Evolutionary conservation across 805 yeast species (phyloP).

Genomic region (Kurtzmaniella cleridarum): DNA sequence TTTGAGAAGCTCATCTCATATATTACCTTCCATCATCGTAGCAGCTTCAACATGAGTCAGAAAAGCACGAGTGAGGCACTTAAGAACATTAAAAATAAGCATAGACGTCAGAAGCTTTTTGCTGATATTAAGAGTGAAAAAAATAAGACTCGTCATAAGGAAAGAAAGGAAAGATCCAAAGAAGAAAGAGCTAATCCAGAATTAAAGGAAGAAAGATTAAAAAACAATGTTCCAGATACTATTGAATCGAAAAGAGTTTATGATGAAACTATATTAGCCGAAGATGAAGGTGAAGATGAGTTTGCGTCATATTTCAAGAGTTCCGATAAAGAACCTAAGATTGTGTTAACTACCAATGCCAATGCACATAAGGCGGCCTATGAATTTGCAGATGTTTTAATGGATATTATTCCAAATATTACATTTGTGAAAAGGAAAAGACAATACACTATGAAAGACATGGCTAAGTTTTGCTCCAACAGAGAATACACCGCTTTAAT

Average conservation of each 20-base stretch:
- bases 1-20: slow-evolving; percentile 5
- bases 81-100: slow-evolving; percentile 63
- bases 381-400: slow-evolving; percentile 80
- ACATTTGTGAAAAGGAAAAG: slow-evolving; percentile 84
- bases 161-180: slow-evolving; percentile 77
- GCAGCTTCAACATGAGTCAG: slow-evolving; percentile 11
- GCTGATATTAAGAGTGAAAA: slow-evolving; percentile 69
- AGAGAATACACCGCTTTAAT: slow-evolving; percentile 84
- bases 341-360: slow-evolving; percentile 83
- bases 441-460: slow-evolving; percentile 79
- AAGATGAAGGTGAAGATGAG: slow-evolving; percentile 59
- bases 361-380: slow-evolving; percentile 83
- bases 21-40: background rate
- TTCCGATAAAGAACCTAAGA: slow-evolving; percentile 61
- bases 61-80: slow-evolving; percentile 21
- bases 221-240: slow-evolving; percentile 74
- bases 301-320: slow-evolving; percentile 56
- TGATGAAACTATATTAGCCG: slow-evolving; percentile 74
- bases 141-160: slow-evolving; percentile 70
- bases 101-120: slow-evolving; percentile 71
- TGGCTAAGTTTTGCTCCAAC: slow-evolving; percentile 75
- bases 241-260: slow-evolving; percentile 78
- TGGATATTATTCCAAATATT: slow-evolving; percentile 80
- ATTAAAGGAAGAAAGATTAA: slow-evolving; percentile 71
- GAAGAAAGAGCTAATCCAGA: slow-evolving; percentile 83